Conservation (phyloP, 1,139 yeast species). For the Candida albicans region DNA sequence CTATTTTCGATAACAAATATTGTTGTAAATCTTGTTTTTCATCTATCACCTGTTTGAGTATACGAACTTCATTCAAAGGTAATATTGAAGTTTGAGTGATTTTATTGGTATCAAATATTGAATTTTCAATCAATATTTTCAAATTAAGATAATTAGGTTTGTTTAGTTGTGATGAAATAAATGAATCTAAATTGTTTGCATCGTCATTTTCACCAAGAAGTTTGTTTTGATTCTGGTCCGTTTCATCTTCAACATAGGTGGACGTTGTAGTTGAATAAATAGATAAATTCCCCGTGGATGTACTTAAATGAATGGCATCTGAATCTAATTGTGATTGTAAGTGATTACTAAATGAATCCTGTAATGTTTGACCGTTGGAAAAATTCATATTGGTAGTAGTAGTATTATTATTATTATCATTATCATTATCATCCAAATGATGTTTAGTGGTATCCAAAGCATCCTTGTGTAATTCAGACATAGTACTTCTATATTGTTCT, state of each 20-base stretch:
- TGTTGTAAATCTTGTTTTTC: slow-evolving; percentile 33
- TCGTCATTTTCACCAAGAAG: slow-evolving; percentile 16
- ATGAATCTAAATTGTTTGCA: slow-evolving; percentile 18
- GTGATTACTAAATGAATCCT: slow-evolving; percentile 38
- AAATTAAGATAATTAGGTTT: slow-evolving; percentile 39
- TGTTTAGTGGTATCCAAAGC: slow-evolving; percentile 2
- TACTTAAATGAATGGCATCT: slow-evolving; percentile 25
- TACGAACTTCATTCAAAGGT: slow-evolving; percentile 30
- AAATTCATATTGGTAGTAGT: not conserved
- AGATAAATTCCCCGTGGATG: slow-evolving; percentile 4
- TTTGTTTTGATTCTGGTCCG: slow-evolving; percentile 11
- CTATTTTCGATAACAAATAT: slow-evolving; percentile 34
- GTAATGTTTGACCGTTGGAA: slow-evolving; percentile 20
- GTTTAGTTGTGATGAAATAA: slow-evolving; percentile 17
- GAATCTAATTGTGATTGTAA: slow-evolving; percentile 36
- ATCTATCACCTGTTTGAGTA: slow-evolving; percentile 29
- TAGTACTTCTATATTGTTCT: slow-evolving; percentile 37
- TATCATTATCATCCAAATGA: slow-evolving; percentile 13
- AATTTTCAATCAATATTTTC: slow-evolving; percentile 45
- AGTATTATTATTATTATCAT: no score
- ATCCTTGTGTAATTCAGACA: slow-evolving; percentile 24
- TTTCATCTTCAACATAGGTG: slow-evolving; percentile 3
- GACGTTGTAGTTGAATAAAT: slow-evolving; percentile 1
- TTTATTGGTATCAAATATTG: slow-evolving; percentile 43
- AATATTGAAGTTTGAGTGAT: slow-evolving; percentile 38